These are phyloP conservation scores for Starmerella tilneyi DNA, from an alignment of 805 yeast genomes.

Conservation along the genomic window DNA sequence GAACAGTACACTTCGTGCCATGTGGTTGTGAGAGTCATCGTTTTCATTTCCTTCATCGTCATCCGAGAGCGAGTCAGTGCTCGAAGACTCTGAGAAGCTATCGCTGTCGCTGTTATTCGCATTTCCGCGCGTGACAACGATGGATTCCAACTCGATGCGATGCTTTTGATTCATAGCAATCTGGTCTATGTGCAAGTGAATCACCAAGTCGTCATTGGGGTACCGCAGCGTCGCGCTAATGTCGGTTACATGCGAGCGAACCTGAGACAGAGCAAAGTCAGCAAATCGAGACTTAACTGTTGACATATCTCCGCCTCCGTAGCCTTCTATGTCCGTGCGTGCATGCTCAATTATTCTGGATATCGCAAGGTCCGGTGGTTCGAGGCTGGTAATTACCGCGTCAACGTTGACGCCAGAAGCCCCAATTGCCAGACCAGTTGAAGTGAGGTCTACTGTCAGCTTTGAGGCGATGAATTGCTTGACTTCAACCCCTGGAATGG, in stretches of 20 bases:
- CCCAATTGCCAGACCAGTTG: slow-evolving; percentile 53
- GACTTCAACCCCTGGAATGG: slow-evolving; percentile 49
- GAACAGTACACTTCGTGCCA: not conserved
- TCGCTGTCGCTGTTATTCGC: not conserved
- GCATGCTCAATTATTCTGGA: slow-evolving; percentile 23
- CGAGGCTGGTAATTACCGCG: slow-evolving; percentile 12
- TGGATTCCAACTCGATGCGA: slow-evolving; percentile 12
- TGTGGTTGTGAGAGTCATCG: not conserved
- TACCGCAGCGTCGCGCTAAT: not conserved
- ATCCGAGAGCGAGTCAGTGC: not conserved
- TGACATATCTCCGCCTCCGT: slow-evolving; percentile 29
- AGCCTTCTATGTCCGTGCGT: slow-evolving; percentile 13
- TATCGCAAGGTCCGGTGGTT: slow-evolving; percentile 23
- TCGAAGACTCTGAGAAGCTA: not conserved
- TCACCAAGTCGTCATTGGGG: not conserved
- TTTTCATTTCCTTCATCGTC: not conserved
- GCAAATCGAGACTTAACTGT: slow-evolving; percentile 29
- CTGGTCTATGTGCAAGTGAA: slow-evolving; percentile 10
- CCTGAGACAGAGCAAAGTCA: slow-evolving; percentile 33
- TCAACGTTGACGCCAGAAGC: slow-evolving; percentile 52
- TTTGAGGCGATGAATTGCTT: slow-evolving; percentile 51
- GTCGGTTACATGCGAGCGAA: slow-evolving; percentile 23
- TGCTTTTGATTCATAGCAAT: slow-evolving; percentile 10
- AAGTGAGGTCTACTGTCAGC: slow-evolving; percentile 49
- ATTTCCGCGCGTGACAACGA: not conserved